A percentile compares a stretch with the other conserved stretches of the same genome.
Conservation (phyloP, 1,284 basidiomycete species). For the Apiotrichum akiyoshidainum region DNA sequence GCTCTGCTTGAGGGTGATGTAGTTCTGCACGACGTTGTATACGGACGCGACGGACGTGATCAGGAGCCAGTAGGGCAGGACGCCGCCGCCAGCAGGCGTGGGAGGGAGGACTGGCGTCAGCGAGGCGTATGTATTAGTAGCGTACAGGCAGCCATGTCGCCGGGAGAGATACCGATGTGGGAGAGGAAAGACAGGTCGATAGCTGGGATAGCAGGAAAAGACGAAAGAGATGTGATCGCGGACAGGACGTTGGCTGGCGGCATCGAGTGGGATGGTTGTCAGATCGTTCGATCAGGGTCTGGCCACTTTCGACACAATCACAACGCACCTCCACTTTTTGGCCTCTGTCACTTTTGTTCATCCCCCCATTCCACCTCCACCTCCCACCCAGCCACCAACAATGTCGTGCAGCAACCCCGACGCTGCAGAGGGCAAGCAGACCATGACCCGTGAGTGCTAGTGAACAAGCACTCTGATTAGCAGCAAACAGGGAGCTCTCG, state of each 20-base stretch:
- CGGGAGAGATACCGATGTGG: too few relatives aligned
- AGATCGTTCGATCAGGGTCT: too few relatives aligned
- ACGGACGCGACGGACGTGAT: slow-evolving; percentile 69
- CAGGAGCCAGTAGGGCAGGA: slow-evolving; percentile 80
- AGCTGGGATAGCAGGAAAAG: not conserved
- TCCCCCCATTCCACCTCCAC: not conserved
- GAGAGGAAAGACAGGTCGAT: not conserved
- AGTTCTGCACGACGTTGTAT: slow-evolving; percentile 82
- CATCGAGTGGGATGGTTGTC: too few relatives aligned
- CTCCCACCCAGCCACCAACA: slow-evolving; percentile 3
- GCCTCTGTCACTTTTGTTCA: not conserved
- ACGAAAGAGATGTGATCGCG: too few relatives aligned
- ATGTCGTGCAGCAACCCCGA: slow-evolving; percentile 37
- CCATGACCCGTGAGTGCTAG: slow-evolving; percentile 40
- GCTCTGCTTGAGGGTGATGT: slow-evolving; percentile 70
- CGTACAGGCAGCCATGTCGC: slow-evolving; percentile 1
- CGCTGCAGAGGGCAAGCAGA: slow-evolving; percentile 22
- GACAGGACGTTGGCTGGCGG: too few relatives aligned
- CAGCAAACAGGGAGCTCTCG: not conserved
- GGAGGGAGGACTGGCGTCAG: slow-evolving; percentile 28
- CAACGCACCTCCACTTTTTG: not conserved
- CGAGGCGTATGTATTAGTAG: not conserved
- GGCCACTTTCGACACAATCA: not conserved
- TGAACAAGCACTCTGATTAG: not conserved
- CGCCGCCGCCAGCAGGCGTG: slow-evolving; percentile 53